These are phyloP conservation scores for Pseudogymnoascus sp. DNA, from an alignment of 2,329 filamentous ascomycete species.

Conservation along the genomic window DNA sequence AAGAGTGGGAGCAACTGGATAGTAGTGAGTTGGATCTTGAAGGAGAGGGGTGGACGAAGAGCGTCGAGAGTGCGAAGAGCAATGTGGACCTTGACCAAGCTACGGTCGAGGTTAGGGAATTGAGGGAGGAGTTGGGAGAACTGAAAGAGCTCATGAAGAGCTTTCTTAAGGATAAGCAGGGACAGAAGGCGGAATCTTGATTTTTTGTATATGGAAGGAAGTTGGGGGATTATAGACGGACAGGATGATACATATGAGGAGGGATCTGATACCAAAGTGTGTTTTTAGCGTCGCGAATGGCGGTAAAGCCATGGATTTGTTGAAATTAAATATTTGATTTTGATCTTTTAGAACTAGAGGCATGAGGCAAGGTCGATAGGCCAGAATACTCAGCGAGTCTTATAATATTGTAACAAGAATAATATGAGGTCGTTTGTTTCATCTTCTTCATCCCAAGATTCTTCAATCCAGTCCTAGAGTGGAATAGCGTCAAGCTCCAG, in stretches of 20 bases:
- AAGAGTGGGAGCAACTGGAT: constrained; percentile 87
- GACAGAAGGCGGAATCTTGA: neutral
- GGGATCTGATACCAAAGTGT: neutral
- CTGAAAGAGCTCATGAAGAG: constrained; percentile 36
- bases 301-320: neutral
- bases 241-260: neutral
- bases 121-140: constrained; percentile 49
- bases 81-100: constrained; percentile 74
- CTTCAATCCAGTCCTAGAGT: neutral
- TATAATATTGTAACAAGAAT: neutral
- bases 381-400: neutral
- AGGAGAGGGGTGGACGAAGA: constrained; percentile 75
- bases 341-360: neutral
- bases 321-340: neutral
- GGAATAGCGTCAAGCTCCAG: neutral
- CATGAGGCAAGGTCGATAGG: neutral
- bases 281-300: neutral
- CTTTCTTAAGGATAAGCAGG: neutral
- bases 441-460: neutral
- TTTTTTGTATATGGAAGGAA: neutral
- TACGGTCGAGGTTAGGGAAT: constrained; percentile 56
- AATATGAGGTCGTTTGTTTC: neutral
- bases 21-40: constrained; percentile 64
- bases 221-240: neutral
- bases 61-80: constrained; percentile 63